Percentiles rank a stretch among this genome's conserved stretches.
phyloP scores from a whole-genome alignment of 2,329 filamentous ascomycete genomes.

The Fusarium sp. region DNA sequence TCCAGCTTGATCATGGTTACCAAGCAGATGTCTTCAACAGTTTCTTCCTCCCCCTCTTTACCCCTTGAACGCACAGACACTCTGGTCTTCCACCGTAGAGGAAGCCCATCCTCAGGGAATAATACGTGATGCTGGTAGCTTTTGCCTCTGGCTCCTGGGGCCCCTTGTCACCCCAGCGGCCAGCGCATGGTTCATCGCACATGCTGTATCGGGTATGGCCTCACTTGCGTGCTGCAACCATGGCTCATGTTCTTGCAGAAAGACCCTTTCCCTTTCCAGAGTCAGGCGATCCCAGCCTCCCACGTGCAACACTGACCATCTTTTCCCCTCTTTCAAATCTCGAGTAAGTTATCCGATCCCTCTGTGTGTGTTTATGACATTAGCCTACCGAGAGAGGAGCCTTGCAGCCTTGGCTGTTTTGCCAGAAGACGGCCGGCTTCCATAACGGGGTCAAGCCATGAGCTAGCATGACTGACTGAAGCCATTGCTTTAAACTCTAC shows the following conservation, averaged over 20 bases:
- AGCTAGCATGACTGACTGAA: slow-evolving; percentile 16
- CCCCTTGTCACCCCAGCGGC: slow-evolving; percentile 22
- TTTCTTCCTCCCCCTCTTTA: not conserved
- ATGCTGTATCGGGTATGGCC: slow-evolving; percentile 42
- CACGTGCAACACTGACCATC: slow-evolving; percentile 19
- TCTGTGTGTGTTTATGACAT: not conserved
- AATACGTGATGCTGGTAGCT: not conserved
- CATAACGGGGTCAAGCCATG: not conserved
- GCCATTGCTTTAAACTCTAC: not conserved
- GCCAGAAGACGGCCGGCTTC: not conserved
- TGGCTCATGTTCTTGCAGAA: slow-evolving; percentile 19
- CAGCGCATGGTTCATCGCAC: slow-evolving; percentile 39
- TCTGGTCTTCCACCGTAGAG: slow-evolving; percentile 2
- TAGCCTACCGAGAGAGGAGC: not conserved
- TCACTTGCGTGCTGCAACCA: slow-evolving; percentile 16
- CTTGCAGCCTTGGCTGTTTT: not conserved
- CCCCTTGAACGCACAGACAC: slow-evolving; percentile 10
- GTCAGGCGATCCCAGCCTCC: slow-evolving; percentile 34
- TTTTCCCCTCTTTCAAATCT: slow-evolving; percentile 8
- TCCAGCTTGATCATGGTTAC: not conserved
- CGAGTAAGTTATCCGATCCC: not conserved
- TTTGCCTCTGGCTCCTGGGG: not conserved
- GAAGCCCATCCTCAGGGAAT: slow-evolving; percentile 7
- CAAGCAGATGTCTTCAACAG: not conserved
- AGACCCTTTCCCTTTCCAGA: slow-evolving; percentile 10